Base-by-base conservation (phyloP, 805 yeast genomes). In the Teunomyces kruisii region DNA sequence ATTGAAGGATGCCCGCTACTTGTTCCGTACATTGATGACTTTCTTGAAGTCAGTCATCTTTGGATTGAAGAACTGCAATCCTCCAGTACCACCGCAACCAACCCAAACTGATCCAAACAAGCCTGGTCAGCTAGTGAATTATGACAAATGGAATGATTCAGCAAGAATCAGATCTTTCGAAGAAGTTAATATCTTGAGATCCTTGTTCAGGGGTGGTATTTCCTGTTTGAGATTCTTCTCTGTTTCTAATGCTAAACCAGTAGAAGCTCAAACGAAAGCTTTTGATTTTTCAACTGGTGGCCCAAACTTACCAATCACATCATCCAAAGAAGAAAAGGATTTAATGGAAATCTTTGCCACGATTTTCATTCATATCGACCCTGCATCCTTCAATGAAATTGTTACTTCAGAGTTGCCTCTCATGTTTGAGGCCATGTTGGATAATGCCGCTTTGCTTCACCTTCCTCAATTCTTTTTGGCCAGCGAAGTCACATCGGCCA, bases 271-370 rank as follows among this genome's bases (percentile, higher is more conserved):
- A 40, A 52, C 66, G 2, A 69, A 70, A 44, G 66, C 70, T n/a
- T 66, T 73, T 53, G 74, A 68, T 52, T 83, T 83, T 59, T 87
- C 86, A 47, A 77, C 86, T 1, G 80, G 86, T 12, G 92, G 90
- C 7, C 92, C 96, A 4, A 85, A 85, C 46, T 66, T 88, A 31
- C 96, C 96, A 3, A 86, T 88, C 9, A 81, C 91, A 1, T 87
- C 95, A 0, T 83, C 96, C 1, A 90, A 89, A 54, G 98, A 92
- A 58, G 97, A 91, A 47, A 89, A 91, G 55, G 99, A 94, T 56
- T 71, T 91, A 46, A 90, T 94, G 96, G 99, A 95, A 59, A 84
- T 90, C 3, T 81, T 94, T 61, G 97, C 97, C 0, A 86, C 96
- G 1, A 88, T 94, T 55, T 94, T 89, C 65, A 88, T 90, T 53